Evolutionary conservation across 768 basidiomycete species (phyloP).

Genomic region (Tylopilus sp.): DNA sequence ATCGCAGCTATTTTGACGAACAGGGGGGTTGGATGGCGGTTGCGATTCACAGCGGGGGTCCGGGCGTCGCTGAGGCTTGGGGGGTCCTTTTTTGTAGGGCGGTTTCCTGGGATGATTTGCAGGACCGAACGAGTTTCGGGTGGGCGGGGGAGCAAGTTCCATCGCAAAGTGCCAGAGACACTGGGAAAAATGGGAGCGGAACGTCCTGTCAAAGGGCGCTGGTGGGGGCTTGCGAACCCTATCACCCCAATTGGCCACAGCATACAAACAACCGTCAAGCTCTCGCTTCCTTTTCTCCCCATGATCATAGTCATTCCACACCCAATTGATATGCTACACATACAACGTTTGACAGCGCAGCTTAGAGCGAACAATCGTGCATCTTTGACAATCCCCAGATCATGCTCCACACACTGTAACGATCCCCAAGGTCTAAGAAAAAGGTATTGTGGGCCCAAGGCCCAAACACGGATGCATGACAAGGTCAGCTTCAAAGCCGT

Average conservation of each 20-base stretch:
- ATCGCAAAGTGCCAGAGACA: not conserved
- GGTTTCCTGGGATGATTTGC: not conserved
- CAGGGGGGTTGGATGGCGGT: not conserved
- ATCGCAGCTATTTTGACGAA: not conserved
- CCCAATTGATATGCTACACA: not conserved
- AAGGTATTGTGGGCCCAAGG: not conserved
- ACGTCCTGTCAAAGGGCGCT: not conserved
- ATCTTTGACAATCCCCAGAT: not conserved
- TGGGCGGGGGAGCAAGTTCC: not conserved
- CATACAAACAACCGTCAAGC: constrained; percentile 25
- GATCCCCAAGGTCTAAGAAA: not conserved
- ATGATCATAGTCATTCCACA: not conserved
- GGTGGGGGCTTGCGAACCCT: not conserved
- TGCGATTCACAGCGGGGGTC: not conserved
- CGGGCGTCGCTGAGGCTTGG: not conserved
- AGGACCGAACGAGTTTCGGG: constrained; percentile 10
- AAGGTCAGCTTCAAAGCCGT: constrained; percentile 14
- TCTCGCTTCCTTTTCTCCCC: not conserved
- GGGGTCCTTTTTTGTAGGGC: not conserved
- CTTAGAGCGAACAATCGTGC: not conserved
- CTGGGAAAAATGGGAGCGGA: not conserved
- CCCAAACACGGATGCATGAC: not conserved
- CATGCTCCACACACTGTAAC: not conserved
- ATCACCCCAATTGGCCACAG: constrained; percentile 5
- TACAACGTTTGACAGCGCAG: not conserved